Evolutionary conservation across 306 rosid genomes (phyloP), one percentile per base, ranked within the genome.

Genomic region (Cicer yamashitae): DNA sequence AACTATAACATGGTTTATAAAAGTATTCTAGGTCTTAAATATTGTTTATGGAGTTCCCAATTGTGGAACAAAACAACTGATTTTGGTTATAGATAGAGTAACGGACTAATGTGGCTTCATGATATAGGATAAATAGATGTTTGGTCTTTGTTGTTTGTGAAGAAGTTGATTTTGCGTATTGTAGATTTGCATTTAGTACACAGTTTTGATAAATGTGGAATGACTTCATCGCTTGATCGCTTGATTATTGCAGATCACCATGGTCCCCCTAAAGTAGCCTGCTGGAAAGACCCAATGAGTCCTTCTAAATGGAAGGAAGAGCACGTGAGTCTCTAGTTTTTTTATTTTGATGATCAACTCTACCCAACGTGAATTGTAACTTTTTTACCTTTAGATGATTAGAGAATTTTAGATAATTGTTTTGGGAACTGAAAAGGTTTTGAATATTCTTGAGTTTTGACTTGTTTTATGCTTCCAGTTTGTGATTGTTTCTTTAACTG

Each of bases 301-400:
- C 99, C 99, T 62, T 84, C 98, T 47, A 86, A 89, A 79, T 96
- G 99, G 99, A 96, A 96, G 94, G 98, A 96, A 77, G 99, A 96
- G 86, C 99, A 96, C 67, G 98, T 96, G 77, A 87, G 98, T 82
- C 46, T 82, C 59, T 67, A 67, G 17, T 71, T 73, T 76, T 66
- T 15, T 62, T 64, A 30, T 30, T 51, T 75, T 51, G 34, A 83
- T 54, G 63, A 78, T 69, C 30, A 8, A 10, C 70, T 51, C 8
- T 25, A 39, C 39, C 40, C 9, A 14, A 37, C 9, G 43, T 65
- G 54, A 53, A 51, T 56, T 74, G 6, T 74, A 37, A 13, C 6
- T 40, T 45, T 73, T 74, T 71, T 11, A 2, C 14, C 4, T 8
- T 52, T 67, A 13, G 70, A 75, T 82, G 67, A 61, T 74, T 37